Percentiles rank a stretch among this genome's conserved stretches.
Evolutionary conservation across 2,329 filamentous ascomycete species (phyloP).

Genomic region (Fusarium concolor): DNA sequence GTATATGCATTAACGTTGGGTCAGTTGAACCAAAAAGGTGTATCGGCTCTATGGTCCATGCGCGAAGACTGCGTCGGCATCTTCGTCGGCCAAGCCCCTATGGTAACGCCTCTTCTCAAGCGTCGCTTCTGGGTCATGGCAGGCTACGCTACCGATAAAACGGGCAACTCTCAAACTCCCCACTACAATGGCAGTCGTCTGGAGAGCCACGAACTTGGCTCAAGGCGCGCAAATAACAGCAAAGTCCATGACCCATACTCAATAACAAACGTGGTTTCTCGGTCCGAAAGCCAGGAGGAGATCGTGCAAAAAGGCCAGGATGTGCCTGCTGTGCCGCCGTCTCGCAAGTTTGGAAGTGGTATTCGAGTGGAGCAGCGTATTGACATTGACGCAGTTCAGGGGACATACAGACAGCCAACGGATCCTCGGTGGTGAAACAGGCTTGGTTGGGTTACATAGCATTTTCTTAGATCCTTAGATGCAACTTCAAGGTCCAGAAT

Average conservation of each 20-base stretch:
- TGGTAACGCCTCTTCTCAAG: slow-evolving; percentile 48
- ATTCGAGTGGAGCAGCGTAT: slow-evolving; percentile 17
- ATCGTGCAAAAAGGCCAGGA: slow-evolving; percentile 3
- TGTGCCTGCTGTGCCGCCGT: neutral
- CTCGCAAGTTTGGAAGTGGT: neutral
- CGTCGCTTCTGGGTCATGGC: slow-evolving; percentile 43
- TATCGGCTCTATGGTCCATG: slow-evolving; percentile 53
- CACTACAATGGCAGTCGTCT: neutral
- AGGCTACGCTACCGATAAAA: neutral
- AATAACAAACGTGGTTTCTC: neutral
- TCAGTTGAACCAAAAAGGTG: slow-evolving; percentile 31
- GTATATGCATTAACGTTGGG: neutral
- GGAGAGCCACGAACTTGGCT: slow-evolving; percentile 17
- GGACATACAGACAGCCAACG: neutral
- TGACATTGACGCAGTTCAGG: slow-evolving; percentile 13
- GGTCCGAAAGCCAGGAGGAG: slow-evolving; percentile 27
- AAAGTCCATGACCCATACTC: slow-evolving; percentile 2
- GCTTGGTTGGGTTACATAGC: neutral
- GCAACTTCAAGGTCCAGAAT: accelerated
- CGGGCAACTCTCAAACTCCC: neutral
- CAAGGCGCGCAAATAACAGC: neutral
- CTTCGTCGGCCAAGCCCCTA: slow-evolving; percentile 52
- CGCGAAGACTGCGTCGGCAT: slow-evolving; percentile 55
- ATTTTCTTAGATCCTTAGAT: neutral
- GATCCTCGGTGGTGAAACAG: neutral